These are phyloP conservation scores for Amanita polypyramis DNA, from an alignment of 768 basidiomycete genomes.

Conservation along the genomic window DNA sequence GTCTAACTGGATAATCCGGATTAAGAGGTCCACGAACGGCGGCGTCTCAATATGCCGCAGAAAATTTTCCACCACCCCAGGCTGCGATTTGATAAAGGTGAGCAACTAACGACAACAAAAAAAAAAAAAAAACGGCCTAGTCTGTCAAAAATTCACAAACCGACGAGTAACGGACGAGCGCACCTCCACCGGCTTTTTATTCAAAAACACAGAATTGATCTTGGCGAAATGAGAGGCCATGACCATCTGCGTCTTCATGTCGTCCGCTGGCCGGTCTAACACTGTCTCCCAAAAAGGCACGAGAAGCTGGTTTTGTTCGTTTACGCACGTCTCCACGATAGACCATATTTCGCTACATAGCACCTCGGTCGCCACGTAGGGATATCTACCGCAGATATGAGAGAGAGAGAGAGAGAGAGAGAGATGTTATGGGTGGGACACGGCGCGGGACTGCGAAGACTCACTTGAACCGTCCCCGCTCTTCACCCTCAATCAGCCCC, in stretches of 20 bases:
- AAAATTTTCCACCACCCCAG: conserved; percentile 70
- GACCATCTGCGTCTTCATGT: conserved; percentile 78
- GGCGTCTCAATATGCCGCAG: conserved; percentile 82
- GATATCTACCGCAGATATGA: conserved; percentile 67
- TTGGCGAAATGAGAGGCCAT: conserved; percentile 93
- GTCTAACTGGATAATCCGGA: conserved; percentile 84
- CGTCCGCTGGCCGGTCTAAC: conserved; percentile 68
- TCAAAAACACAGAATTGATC: conserved; percentile 81
- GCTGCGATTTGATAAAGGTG: conserved; percentile 78
- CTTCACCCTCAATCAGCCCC: conserved; percentile 76
- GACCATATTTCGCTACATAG: conserved; percentile 95
- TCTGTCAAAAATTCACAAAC: not conserved
- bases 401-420: not conserved
- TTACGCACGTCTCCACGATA: conserved; percentile 82
- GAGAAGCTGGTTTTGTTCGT: conserved; percentile 59
- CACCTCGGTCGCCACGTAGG: conserved; percentile 88
- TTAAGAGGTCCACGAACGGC: conserved; percentile 83
- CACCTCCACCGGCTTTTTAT: conserved; percentile 85
- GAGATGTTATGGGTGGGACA: conserved; percentile 4
- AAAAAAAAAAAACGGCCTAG: too few species aligned
- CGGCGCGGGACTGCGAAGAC: conserved; percentile 16
- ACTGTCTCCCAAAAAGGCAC: conserved; percentile 89
- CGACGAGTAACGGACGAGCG: conserved; percentile 22
- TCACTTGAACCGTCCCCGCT: conserved; percentile 74
- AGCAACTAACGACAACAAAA: conserved; percentile 65